Percentiles rank a stretch among this genome's conserved stretches.
phyloP scores from a whole-genome alignment of 164 flowering plant genomes.

The Malania oleifera region DNA sequence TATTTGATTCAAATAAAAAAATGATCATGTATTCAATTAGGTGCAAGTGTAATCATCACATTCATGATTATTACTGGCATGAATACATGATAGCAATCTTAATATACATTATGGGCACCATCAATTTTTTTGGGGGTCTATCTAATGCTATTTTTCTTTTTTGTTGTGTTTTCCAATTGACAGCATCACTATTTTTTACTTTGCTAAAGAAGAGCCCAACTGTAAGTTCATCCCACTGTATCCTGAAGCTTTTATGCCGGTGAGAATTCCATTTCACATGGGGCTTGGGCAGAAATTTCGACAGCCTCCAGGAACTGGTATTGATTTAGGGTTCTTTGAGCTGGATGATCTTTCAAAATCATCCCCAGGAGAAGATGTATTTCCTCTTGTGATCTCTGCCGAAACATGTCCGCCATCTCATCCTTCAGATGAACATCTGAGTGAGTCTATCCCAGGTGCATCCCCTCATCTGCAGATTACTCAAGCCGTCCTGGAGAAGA shows the following conservation, averaged over 20 bases:
- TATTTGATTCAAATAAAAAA: no score
- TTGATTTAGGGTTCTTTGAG: constrained; percentile 71
- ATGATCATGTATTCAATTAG: no score
- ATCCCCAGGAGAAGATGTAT: constrained; percentile 58
- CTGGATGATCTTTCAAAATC: constrained; percentile 70
- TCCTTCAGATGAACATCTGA: constrained; percentile 22
- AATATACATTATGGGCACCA: no score
- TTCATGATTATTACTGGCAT: no score
- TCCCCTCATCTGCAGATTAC: constrained; percentile 64
- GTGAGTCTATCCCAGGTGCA: constrained; percentile 22
- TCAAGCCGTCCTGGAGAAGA: constrained; percentile 69
- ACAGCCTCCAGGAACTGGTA: constrained; percentile 81
- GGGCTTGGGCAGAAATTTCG: constrained; percentile 65
- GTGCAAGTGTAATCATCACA: no score
- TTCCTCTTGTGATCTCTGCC: constrained; percentile 80
- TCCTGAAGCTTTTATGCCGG: constrained; percentile 51
- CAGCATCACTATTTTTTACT: constrained; percentile 79
- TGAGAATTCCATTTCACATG: constrained; percentile 55
- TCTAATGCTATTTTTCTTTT: background rate
- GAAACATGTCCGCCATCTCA: constrained; percentile 34
- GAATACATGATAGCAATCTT: no score
- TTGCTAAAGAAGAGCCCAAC: constrained; percentile 70
- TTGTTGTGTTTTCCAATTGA: constrained; percentile 7
- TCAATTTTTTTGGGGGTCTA: background rate
- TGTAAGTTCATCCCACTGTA: constrained; percentile 55